Percentiles rank a stretch among this genome's conserved stretches.
phyloP scores from a whole-genome alignment of 352 stramenopile genomes.

The Globisporangium megalacanthum region DNA sequence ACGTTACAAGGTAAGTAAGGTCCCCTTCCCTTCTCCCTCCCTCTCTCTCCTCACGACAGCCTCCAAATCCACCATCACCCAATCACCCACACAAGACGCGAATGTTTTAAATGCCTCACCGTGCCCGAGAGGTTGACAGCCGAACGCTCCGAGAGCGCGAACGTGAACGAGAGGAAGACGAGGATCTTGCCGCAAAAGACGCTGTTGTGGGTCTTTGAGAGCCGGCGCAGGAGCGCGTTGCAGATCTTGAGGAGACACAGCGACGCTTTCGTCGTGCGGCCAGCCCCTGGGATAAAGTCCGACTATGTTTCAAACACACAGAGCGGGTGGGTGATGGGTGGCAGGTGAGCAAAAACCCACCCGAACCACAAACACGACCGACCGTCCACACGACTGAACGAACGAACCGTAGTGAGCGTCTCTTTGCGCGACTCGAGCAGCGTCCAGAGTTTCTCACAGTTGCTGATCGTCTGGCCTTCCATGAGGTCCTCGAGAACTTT shows the following conservation, averaged over 20 bases:
- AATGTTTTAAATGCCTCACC: conserved; percentile 12
- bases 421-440: conserved; percentile 74
- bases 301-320: conserved; percentile 16
- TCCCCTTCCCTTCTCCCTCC: no score
- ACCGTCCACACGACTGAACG: background rate
- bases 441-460: conserved; percentile 83
- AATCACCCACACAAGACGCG: no score
- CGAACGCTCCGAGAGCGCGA: conserved; percentile 78
- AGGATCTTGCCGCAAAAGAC: conserved; percentile 88
- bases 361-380: background rate
- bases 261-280: conserved; percentile 72
- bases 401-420: conserved; percentile 49
- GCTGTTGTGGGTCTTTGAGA: conserved; percentile 88
- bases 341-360: no score
- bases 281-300: conserved; percentile 57
- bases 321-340: background rate
- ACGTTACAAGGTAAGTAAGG: no score
- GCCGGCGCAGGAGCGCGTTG: conserved; percentile 75
- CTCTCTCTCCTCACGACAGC: no score
- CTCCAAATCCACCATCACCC: no score
- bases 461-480: conserved; percentile 81
- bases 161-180: conserved; percentile 84
- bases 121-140: conserved; percentile 80
- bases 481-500: conserved; percentile 84
- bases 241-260: conserved; percentile 78